Evolutionary conservation across 176 grass and related monocot genomes (phyloP).

Genomic region (Alloteropsis semialata): DNA sequence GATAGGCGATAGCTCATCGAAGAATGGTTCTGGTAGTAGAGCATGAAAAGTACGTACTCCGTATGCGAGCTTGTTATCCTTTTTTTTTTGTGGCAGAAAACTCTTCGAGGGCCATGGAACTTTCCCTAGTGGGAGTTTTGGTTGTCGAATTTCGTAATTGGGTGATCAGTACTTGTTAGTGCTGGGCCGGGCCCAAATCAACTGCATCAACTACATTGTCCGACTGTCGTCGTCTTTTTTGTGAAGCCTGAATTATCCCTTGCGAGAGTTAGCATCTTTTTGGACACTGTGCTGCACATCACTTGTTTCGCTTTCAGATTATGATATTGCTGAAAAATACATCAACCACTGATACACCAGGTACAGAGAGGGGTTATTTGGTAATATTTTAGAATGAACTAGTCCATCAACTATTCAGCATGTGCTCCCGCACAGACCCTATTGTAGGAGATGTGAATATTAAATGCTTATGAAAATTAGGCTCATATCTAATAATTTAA

Average conservation of each 20-base stretch:
- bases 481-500: too few species aligned
- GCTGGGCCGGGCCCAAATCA: conserved; percentile 1
- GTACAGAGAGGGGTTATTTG: too few species aligned
- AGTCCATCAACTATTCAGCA: too few species aligned
- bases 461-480: too few species aligned
- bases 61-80: background rate
- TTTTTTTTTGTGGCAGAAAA: background rate
- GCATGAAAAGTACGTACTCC: background rate
- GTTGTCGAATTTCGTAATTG: background rate
- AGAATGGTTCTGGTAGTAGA: background rate
- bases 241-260: background rate
- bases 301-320: background rate
- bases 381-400: too few species aligned
- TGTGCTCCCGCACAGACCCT: too few species aligned
- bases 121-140: background rate
- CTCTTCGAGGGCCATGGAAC: background rate
- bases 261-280: background rate
- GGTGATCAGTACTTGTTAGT: background rate
- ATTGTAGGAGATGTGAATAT: too few species aligned
- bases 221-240: background rate
- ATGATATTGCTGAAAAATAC: background rate
- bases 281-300: background rate
- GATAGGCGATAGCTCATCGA: background rate
- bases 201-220: background rate
- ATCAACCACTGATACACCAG: background rate